Percentiles rank a stretch among this genome's conserved stretches.
These are phyloP conservation scores for Friedmanniomyces simplex DNA, from an alignment of 495 filamentous ascomycete species.

Conservation along the genomic window DNA sequence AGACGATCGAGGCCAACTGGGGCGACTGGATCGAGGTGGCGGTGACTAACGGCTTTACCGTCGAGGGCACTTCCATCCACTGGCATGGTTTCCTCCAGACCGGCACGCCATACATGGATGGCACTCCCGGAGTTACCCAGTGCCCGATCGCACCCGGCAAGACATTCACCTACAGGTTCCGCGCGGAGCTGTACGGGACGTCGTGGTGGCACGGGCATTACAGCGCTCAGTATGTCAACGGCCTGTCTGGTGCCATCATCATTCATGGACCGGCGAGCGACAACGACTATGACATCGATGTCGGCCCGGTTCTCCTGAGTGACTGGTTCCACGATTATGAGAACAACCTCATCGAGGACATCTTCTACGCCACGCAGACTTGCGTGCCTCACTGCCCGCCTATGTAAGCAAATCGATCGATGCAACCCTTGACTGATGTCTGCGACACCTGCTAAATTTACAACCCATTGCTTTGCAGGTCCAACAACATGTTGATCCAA, in stretches of 20 bases:
- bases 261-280: conserved; percentile 29
- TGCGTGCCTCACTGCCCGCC: conserved; percentile 7
- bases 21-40: conserved; percentile 48
- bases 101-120: conserved; percentile 21
- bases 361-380: conserved; percentile 18
- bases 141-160: conserved; percentile 28
- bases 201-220: conserved; percentile 32
- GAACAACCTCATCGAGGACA: conserved; percentile 1
- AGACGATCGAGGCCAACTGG: conserved; percentile 45
- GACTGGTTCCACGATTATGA: conserved; percentile 28
- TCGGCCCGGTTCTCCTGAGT: conserved; percentile 27
- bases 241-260: conserved; percentile 33
- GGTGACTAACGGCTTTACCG: conserved; percentile 31
- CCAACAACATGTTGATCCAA: conserved; percentile 29
- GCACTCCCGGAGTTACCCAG: conserved; percentile 20
- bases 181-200: conserved; percentile 25
- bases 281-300: conserved; percentile 26
- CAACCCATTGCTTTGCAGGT: too few relatives aligned
- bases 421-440: too few relatives aligned
- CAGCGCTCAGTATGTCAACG: conserved; percentile 42
- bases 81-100: conserved; percentile 22
- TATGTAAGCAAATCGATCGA: too few relatives aligned
- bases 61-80: conserved; percentile 30
- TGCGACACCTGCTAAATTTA: too few relatives aligned
- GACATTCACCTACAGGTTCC: conserved; percentile 29